Percentiles rank a stretch among this genome's conserved stretches.
phyloP scores from a whole-genome alignment of 805 yeast genomes.

The Myxozyma mucilagina region DNA sequence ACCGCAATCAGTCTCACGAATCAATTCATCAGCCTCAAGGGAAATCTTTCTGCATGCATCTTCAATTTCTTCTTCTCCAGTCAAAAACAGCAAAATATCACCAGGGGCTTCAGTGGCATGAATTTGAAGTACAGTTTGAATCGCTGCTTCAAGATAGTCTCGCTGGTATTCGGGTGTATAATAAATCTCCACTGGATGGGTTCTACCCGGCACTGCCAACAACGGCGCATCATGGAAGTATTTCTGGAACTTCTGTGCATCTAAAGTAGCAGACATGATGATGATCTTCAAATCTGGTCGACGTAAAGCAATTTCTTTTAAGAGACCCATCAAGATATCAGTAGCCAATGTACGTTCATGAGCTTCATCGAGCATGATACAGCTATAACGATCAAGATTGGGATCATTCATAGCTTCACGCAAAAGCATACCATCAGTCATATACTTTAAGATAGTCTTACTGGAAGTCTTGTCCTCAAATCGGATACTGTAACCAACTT shows the following conservation, averaged over 20 bases:
- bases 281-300: slow-evolving; percentile 88
- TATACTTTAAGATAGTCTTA: slow-evolving; percentile 83
- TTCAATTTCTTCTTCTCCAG: slow-evolving; percentile 98
- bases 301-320: slow-evolving; percentile 76
- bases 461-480: slow-evolving; percentile 84
- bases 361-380: slow-evolving; percentile 94
- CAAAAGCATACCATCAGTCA: slow-evolving; percentile 98
- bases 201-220: slow-evolving; percentile 96
- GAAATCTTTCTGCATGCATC: slow-evolving; percentile 90
- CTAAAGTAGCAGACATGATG: slow-evolving; percentile 96
- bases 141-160: slow-evolving; percentile 92
- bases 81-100: slow-evolving; percentile 79
- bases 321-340: slow-evolving; percentile 91
- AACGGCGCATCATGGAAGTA: slow-evolving; percentile 92
- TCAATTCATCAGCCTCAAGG: slow-evolving; percentile 83
- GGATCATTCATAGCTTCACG: slow-evolving; percentile 98
- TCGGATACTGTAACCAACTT: slow-evolving; percentile 93
- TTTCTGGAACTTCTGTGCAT: slow-evolving; percentile 90
- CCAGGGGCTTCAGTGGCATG: slow-evolving; percentile 97
- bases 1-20: slow-evolving; percentile 87
- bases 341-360: slow-evolving; percentile 97
- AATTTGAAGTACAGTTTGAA: slow-evolving; percentile 90
- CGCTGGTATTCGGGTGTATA: slow-evolving; percentile 96
- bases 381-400: slow-evolving; percentile 72
- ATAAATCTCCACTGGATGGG: slow-evolving; percentile 94